Conservation (phyloP, 768 basidiomycete species). For the Plicaturopsis crispa region DNA sequence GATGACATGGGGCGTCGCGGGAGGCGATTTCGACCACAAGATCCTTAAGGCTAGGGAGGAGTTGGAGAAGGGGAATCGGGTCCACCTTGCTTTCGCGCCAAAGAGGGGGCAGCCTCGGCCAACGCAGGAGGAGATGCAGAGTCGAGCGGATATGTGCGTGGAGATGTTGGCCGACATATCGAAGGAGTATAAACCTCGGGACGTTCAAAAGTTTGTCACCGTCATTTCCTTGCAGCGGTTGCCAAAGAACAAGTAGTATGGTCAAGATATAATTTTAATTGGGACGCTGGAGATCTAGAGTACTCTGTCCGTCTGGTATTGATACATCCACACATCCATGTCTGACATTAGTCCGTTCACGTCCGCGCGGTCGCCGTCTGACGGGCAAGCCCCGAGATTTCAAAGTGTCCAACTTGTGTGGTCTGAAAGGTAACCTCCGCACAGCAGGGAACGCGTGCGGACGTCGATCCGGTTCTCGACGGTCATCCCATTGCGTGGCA, state of each 20-base stretch:
- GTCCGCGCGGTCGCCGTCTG: slow-evolving; percentile 17
- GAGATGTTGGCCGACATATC: slow-evolving; percentile 38
- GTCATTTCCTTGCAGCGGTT: slow-evolving; percentile 40
- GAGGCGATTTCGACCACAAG: slow-evolving; percentile 60
- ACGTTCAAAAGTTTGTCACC: slow-evolving; percentile 27
- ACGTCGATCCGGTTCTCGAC: slow-evolving; percentile 12
- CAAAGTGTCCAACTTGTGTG: slow-evolving; percentile 15
- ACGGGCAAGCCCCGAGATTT: slow-evolving; percentile 29
- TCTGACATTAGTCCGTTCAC: too few species aligned
- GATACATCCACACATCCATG: too few species aligned
- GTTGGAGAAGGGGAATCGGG: slow-evolving; percentile 50
- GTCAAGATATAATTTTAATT: slow-evolving; percentile 8
- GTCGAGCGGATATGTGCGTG: slow-evolving; percentile 35
- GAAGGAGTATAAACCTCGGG: slow-evolving; percentile 44
- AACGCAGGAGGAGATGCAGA: slow-evolving; percentile 28
- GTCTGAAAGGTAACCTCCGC: slow-evolving; percentile 12
- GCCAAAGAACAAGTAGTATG: too few species aligned
- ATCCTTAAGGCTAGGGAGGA: slow-evolving; percentile 48
- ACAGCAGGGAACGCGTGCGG: slow-evolving; percentile 19
- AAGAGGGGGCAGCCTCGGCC: slow-evolving; percentile 39
- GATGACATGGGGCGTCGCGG: slow-evolving; percentile 58
- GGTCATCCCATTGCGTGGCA: slow-evolving; percentile 11
- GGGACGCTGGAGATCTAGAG: slow-evolving; percentile 8
- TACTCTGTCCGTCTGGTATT: too few species aligned
- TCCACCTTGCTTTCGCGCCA: slow-evolving; percentile 46